Base-by-base conservation (phyloP, 2,329 filamentous ascomycete species). In the Ascochyta rabiei region DNA sequence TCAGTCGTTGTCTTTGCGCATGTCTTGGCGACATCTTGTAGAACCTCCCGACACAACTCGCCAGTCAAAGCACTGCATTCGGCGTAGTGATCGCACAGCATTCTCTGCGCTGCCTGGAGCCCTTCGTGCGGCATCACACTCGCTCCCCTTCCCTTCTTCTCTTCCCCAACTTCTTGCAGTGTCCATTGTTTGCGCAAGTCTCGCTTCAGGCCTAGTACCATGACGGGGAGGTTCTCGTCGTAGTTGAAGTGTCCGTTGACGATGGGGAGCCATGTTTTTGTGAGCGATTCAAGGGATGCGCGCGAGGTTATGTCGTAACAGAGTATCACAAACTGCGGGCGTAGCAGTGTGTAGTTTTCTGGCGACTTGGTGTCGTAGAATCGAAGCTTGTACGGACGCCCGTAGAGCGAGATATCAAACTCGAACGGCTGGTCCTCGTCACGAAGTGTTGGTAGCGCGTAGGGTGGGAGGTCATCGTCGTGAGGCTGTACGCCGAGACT, bases 41-140 rank as follows among this genome's bases (percentile, higher is more conserved):
- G 79, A 0, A 84, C 83, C 69, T 87, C 81, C 28, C 75, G 75
- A 60, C 85, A 82, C 34, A 87, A 72, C 71, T 86, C 82, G 3
- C 85, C 84, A 6, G 84, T 87, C 34, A 82, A 33, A 35, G 85
- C 84, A 57, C 83, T 86, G 60, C 85, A 87, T 66, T 87, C 85
- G 3, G 83, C 85, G 70, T 87, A 87, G 31, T 79, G 76, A 75
- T 87, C 85, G 68, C 81, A 84, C 21, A 83, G 76, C 73, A 87
- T 81, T 61, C 84, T 81, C 61, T 85, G 83, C 15, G 85, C 84
- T 6, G 84, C 61, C 13, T 71, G 68, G 6, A 81, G 41, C 2
- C 74, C 80, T 60, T 81, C 79, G 40, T 84, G 71, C 66, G 81
- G 76, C 81, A 84, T 73, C 59, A 83, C 80, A 78, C 62, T 68